Conservation (phyloP, 2,329 filamentous ascomycete species). For the Fusarium heterosporum region DNA sequence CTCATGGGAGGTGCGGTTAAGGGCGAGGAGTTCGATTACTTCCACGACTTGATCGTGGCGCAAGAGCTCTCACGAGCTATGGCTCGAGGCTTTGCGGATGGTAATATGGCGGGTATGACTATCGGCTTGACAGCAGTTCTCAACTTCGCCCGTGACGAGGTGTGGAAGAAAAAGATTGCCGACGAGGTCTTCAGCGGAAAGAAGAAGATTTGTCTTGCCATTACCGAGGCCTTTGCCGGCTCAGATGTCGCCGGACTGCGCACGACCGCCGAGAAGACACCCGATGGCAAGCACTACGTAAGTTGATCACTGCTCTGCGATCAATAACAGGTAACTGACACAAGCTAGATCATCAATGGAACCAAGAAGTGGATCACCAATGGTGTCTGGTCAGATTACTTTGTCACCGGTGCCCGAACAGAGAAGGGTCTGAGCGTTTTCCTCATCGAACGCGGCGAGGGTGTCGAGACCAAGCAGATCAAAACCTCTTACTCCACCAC, state of each 20-base stretch:
- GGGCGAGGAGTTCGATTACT: constrained; percentile 87
- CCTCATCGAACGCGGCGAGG: constrained; percentile 78
- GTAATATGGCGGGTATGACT: constrained; percentile 87
- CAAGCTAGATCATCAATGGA: constrained; percentile 68
- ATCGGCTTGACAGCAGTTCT: constrained; percentile 84
- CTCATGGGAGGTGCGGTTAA: constrained; percentile 77
- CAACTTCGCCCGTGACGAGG: constrained; percentile 78
- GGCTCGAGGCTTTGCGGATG: constrained; percentile 85
- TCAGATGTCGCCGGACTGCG: constrained; percentile 81
- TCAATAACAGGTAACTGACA: neutral
- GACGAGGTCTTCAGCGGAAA: constrained; percentile 80
- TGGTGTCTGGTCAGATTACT: constrained; percentile 84
- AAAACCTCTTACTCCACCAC: constrained; percentile 85
- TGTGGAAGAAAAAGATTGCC: constrained; percentile 73
- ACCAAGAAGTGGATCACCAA: constrained; percentile 91
- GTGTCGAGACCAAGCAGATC: constrained; percentile 80
- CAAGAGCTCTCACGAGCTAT: constrained; percentile 80
- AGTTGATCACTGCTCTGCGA: constrained; percentile 46
- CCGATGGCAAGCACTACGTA: constrained; percentile 79
- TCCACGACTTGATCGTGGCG: constrained; percentile 81
- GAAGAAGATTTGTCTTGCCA: constrained; percentile 90
- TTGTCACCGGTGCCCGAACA: constrained; percentile 83
- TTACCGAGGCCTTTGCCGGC: constrained; percentile 89
- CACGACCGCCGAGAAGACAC: constrained; percentile 81
- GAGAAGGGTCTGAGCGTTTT: constrained; percentile 83